Evolutionary conservation across 495 filamentous ascomycete species (phyloP), one percentile per base, ranked within the genome.

Genomic region (Endocarpon pusillum): DNA sequence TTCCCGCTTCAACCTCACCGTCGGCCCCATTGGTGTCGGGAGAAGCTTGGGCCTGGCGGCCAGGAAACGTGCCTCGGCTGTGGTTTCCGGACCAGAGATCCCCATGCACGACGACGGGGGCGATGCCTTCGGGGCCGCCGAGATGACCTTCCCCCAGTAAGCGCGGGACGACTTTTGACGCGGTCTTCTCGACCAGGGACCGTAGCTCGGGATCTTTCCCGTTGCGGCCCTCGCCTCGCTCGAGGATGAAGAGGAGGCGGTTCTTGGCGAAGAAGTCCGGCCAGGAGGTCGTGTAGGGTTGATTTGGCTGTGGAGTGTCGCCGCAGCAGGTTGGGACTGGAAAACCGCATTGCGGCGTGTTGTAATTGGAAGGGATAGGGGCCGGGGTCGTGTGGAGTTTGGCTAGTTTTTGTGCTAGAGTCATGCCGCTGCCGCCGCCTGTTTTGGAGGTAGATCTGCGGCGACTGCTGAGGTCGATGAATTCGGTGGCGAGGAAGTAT

Each of bases 11-110:
- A 1, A 45, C 48, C 29, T 32, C 57, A 16, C 51, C 48, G 15
- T 42, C 32, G 0, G 39, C 26, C 6, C 47, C 55, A 29, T 41
- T 46, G 5, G 14, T 32, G 14, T 8, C 19, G 28, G 5, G n/a
- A 5, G 5, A 12, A 4, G 6, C 5, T 19, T 34, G 17, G 6
- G 4, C 8, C 4, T 7, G 4, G 21, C 38, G 43, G 0, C 55
- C 70, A 0, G 61, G 67, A 41, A 87, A 75, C 30, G 54, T 55
- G 1, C 77, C 84, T 3, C 61, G 43, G n/a, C 71, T 73, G 17
- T 72, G 67, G 51, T 96, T 96, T 1, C 86, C 86, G 45, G 70
- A 76, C 86, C 86, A 96, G 24, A 94, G 44, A 61, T 94, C 87
- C 11, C 86, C 85, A 52, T 94, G 86, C 17, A 92, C 67, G 12